Evolutionary conservation across 192 early-diverging fungal genomes (phyloP).

Genomic region (Coemansia sp.): DNA sequence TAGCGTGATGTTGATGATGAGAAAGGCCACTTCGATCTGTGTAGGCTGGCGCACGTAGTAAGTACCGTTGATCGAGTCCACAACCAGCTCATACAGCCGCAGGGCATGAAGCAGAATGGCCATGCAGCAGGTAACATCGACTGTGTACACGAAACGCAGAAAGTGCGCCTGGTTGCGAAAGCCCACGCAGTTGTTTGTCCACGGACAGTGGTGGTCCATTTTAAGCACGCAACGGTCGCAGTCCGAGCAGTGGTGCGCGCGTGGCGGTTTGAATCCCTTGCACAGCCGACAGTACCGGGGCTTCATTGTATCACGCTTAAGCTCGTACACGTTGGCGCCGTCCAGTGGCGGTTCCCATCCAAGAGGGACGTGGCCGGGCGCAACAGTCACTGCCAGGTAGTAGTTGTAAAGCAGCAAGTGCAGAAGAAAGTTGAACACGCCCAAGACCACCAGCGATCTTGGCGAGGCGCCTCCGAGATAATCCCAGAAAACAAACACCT

Average conservation of each 20-base stretch:
- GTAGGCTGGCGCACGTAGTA: slow-evolving; percentile 64
- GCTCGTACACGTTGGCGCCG: slow-evolving; percentile 58
- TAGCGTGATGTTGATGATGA: slow-evolving; percentile 75
- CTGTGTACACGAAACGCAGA: slow-evolving; percentile 62
- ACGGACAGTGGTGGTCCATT: slow-evolving; percentile 92
- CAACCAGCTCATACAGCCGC: slow-evolving; percentile 66
- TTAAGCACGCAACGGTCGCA: slow-evolving; percentile 80
- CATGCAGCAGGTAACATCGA: slow-evolving; percentile 73
- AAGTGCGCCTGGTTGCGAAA: slow-evolving; percentile 77
- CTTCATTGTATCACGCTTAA: slow-evolving; percentile 65
- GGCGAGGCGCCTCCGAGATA: slow-evolving; percentile 52
- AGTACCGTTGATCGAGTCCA: slow-evolving; percentile 48
- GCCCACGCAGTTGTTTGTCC: slow-evolving; percentile 84
- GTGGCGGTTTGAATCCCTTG: slow-evolving; percentile 71
- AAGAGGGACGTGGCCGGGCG: slow-evolving; percentile 80
- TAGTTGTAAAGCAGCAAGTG: slow-evolving; percentile 87
- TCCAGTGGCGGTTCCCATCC: slow-evolving; percentile 46
- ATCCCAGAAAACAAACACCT: slow-evolving; percentile 66
- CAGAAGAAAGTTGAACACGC: slow-evolving; percentile 78
- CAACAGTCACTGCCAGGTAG: slow-evolving; percentile 69
- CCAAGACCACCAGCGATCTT: slow-evolving; percentile 52
- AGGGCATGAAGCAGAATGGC: slow-evolving; percentile 74
- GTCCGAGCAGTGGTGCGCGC: slow-evolving; percentile 76
- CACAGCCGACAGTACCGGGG: slow-evolving; percentile 73
- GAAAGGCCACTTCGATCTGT: slow-evolving; percentile 66